Percentiles rank a stretch among this genome's conserved stretches.
Conservation (phyloP, 2,329 filamentous ascomycete species). For the Ustulina deusta region DNA sequence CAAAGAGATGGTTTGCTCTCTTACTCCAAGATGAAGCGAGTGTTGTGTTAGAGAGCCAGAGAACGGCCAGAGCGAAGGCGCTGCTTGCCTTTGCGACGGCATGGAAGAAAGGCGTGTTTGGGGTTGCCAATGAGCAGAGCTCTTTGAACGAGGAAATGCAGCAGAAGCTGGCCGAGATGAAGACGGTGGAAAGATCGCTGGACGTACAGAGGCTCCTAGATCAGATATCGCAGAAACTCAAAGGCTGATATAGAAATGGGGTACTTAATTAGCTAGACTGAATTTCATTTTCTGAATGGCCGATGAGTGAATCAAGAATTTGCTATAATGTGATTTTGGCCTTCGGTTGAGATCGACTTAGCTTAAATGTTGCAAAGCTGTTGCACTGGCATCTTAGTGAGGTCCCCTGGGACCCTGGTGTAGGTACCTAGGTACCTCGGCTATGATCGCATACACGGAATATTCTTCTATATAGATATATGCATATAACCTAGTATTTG, state of each 20-base stretch:
- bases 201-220: constrained; percentile 61
- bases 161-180: constrained; percentile 52
- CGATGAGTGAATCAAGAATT: background rate
- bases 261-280: background rate
- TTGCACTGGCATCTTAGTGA: too few relatives aligned
- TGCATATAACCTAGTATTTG: background rate
- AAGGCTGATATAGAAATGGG: constrained; percentile 14
- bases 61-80: constrained; percentile 61
- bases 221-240: constrained; percentile 49
- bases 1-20: constrained; percentile 58
- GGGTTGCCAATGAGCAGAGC: constrained; percentile 38
- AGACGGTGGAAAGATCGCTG: constrained; percentile 57
- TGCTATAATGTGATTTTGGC: background rate
- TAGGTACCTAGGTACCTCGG: too few relatives aligned
- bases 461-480: background rate
- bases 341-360: background rate
- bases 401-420: too few relatives aligned
- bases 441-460: background rate
- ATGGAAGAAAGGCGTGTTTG: constrained; percentile 59
- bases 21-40: constrained; percentile 61
- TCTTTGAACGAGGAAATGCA: constrained; percentile 48
- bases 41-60: constrained; percentile 64
- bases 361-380: too few relatives aligned
- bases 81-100: constrained; percentile 57
- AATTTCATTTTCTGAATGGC: background rate